Percentiles rank a stretch among this genome's conserved stretches.
Evolutionary conservation across 768 basidiomycete genomes (phyloP).

Genomic region (Leucocoprinus birnbaumii): DNA sequence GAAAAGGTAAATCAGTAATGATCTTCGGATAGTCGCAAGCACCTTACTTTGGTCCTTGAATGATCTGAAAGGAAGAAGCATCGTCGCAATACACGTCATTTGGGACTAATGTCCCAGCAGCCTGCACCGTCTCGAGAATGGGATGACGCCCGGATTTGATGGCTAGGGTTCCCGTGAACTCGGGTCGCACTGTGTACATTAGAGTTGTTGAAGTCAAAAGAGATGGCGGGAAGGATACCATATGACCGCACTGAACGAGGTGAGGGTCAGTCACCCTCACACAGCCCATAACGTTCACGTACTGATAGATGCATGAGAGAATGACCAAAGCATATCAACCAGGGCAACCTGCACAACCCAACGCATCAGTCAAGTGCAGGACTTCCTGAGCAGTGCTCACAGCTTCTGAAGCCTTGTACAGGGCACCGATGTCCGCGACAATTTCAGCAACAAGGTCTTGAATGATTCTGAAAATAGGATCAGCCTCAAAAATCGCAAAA

Average conservation of each 20-base stretch:
- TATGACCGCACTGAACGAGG: slow-evolving; percentile 41
- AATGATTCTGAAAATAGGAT: slow-evolving; percentile 56
- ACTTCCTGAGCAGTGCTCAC: slow-evolving; percentile 30
- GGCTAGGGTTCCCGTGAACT: slow-evolving; percentile 86
- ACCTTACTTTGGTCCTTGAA: slow-evolving; percentile 83
- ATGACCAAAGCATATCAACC: slow-evolving; percentile 88
- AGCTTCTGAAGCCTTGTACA: slow-evolving; percentile 92
- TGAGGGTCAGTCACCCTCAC: background rate
- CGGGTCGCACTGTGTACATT: slow-evolving; percentile 70
- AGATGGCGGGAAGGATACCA: slow-evolving; percentile 22
- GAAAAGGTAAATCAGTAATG: background rate
- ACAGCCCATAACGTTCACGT: slow-evolving; percentile 22
- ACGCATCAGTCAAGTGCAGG: background rate
- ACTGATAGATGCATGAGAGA: slow-evolving; percentile 83
- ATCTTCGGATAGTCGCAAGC: background rate
- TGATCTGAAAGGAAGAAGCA: slow-evolving; percentile 83
- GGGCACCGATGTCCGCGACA: slow-evolving; percentile 65
- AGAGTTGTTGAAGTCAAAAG: background rate
- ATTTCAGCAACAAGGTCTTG: slow-evolving; percentile 73
- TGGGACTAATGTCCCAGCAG: slow-evolving; percentile 68
- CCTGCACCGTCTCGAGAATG: slow-evolving; percentile 71
- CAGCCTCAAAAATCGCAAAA: no score
- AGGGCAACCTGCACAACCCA: slow-evolving; percentile 61
- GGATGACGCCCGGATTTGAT: slow-evolving; percentile 91
- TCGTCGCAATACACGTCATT: slow-evolving; percentile 92